Base-by-base conservation (phyloP, 2,329 filamentous ascomycete species). In the Aspergillus fischeri region DNA sequence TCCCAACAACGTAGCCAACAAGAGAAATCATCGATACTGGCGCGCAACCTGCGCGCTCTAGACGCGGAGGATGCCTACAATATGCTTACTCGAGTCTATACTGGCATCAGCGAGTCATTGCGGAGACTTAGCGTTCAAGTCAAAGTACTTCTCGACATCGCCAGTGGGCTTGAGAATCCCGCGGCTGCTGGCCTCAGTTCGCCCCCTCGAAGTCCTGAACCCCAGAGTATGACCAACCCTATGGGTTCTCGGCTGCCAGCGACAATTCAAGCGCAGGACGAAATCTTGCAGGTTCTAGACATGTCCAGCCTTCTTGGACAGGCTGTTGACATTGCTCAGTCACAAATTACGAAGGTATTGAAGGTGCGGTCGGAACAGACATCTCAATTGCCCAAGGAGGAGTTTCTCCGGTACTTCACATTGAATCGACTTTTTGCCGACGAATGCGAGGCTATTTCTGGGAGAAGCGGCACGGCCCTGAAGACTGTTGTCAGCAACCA, bases 71-170 rank as follows among this genome's bases (percentile, higher is more conserved):
- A 96, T 73, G 91, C 92, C 0, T 93, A 97, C 73, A 84, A 87
- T 6, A 83, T 97, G 65, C 82, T 97, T 14, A 80, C 86, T 29
- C 90, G 86, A 56, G 89, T 96, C 17, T 99, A 97, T 68, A 88
- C 92, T 20, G 86, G 89, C 35, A 88, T 97, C 8, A 89, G 93
- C 3, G 94, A 99, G 76, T 90, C 90, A 3, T 73, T 99, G 50
- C 83, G 94, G 56, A 84, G 94, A 67, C 78, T 97, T 7, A 91
- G 91, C 20, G 92, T 91, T 0, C 93, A 97, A 71, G 89, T 94
- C 55, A 99, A 99, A 73, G 87, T 97, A 9, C 77, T 99, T n/a
- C 81, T 99, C 9, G 94, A 99, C 73, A 90, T 96, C 21, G 94
- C 92, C 0, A 96, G 92, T 70, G 75, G 74, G 24, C 62, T 78